Evolutionary conservation across 2,329 filamentous ascomycete species (phyloP).

Genomic region (Trichoderma sp.): DNA sequence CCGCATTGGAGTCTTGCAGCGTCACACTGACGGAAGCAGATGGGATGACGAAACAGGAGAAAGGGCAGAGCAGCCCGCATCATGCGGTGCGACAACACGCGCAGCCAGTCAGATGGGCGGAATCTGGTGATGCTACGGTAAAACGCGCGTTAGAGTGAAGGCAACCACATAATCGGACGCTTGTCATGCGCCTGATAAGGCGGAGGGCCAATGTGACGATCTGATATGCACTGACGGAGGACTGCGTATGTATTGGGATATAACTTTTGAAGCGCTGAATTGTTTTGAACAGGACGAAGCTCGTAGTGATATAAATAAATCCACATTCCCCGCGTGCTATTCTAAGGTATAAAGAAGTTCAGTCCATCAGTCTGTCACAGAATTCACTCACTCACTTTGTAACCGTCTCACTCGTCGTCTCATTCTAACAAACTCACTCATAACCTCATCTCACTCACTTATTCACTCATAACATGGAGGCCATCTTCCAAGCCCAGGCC

Average conservation of each 20-base stretch:
- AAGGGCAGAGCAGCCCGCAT: not conserved
- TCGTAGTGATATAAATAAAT: not conserved
- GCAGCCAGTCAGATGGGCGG: not conserved
- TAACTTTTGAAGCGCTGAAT: not conserved
- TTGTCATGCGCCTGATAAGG: not conserved
- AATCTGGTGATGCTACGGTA: not conserved
- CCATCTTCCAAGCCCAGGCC: slow-evolving; percentile 4
- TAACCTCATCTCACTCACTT: not conserved
- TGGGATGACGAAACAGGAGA: not conserved
- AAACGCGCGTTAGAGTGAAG: not conserved
- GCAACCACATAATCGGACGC: not conserved
- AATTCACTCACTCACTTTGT: not conserved
- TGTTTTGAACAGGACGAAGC: not conserved
- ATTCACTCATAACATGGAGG: not conserved
- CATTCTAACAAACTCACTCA: not conserved
- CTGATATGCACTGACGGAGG: not conserved
- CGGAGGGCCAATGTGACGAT: not conserved
- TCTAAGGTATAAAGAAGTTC: not conserved
- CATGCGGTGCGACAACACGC: slow-evolving; percentile 1
- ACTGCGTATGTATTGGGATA: not conserved
- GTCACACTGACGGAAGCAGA: slow-evolving; percentile 14
- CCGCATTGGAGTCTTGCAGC: not conserved
- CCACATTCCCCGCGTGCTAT: not conserved
- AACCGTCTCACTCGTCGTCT: not conserved
- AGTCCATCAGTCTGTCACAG: not conserved